phyloP scores from a whole-genome alignment of 225 moss, liverwort and hornwort genomes.

The Lunularia cruciata region DNA sequence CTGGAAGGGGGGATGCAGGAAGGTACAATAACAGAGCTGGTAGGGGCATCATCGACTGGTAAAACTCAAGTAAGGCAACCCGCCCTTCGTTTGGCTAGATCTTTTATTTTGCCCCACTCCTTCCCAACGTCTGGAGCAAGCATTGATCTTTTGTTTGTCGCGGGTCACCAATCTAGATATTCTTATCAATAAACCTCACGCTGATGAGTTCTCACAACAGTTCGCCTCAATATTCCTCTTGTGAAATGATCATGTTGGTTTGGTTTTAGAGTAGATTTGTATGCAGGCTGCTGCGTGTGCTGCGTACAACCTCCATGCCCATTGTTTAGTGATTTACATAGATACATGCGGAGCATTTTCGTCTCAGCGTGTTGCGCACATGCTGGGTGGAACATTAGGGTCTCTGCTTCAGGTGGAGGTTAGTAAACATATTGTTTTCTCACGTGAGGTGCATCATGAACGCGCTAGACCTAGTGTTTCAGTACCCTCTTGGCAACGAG shows the following conservation, averaged over 20 bases:
- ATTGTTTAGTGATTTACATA: slow-evolving; percentile 65
- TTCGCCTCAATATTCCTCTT: neutral
- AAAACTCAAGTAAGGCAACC: slow-evolving; percentile 89
- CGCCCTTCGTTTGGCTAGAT: neutral
- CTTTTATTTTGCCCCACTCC: neutral
- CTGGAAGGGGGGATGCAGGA: slow-evolving; percentile 79
- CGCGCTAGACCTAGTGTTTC: neutral
- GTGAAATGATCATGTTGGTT: neutral
- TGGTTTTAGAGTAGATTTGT: slow-evolving; percentile 54
- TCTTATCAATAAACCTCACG: no score
- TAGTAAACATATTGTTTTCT: slow-evolving; percentile 16
- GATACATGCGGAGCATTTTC: slow-evolving; percentile 85
- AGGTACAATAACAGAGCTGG: slow-evolving; percentile 89
- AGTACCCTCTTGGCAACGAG: no score
- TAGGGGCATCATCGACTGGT: slow-evolving; percentile 86
- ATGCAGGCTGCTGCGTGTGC: slow-evolving; percentile 92
- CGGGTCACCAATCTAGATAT: no score
- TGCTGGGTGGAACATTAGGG: slow-evolving; percentile 62
- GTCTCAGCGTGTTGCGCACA: slow-evolving; percentile 68
- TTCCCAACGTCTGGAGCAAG: neutral
- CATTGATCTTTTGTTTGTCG: no score
- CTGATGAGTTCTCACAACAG: no score
- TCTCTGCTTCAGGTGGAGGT: slow-evolving; percentile 56
- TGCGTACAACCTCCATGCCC: slow-evolving; percentile 45
- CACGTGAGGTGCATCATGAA: neutral